These are phyloP conservation scores for Teratosphaeria gauchensis DNA, from an alignment of 2,329 filamentous ascomycete genomes.

Conservation along the genomic window DNA sequence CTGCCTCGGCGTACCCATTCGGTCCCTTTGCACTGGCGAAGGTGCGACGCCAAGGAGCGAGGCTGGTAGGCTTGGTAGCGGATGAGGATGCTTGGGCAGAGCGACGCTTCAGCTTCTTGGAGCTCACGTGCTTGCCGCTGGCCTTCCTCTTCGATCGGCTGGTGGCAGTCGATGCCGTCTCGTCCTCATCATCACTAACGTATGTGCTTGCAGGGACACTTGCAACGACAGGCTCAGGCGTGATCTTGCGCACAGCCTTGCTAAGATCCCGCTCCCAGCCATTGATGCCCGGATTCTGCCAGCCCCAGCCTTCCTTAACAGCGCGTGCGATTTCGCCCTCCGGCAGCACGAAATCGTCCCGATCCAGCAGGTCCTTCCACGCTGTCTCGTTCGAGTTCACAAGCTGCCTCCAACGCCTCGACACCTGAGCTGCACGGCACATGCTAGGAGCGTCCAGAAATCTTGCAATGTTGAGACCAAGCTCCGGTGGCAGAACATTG, in stretches of 20 bases:
- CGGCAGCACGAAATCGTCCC: slow-evolving; percentile 69
- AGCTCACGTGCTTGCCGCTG: slow-evolving; percentile 13
- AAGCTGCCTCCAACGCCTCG: slow-evolving; percentile 83
- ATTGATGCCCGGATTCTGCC: slow-evolving; percentile 68
- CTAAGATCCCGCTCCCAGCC: slow-evolving; percentile 77
- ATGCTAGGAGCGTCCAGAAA: slow-evolving; percentile 80
- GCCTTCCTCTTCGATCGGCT: slow-evolving; percentile 16
- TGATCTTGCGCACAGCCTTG: slow-evolving; percentile 28
- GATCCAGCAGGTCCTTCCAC: slow-evolving; percentile 87
- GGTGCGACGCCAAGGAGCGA: slow-evolving; percentile 34
- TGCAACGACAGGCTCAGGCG: slow-evolving; percentile 10
- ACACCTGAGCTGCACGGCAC: slow-evolving; percentile 84
- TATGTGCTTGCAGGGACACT: slow-evolving; percentile 2
- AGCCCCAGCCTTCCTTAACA: slow-evolving; percentile 89
- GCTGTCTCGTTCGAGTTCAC: slow-evolving; percentile 89
- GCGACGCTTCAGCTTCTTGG: slow-evolving; percentile 43
- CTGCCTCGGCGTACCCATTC: slow-evolving; percentile 74
- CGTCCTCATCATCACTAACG: slow-evolving; percentile 20
- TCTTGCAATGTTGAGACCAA: slow-evolving; percentile 77
- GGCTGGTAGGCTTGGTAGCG: slow-evolving; percentile 34
- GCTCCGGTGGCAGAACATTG: slow-evolving; percentile 69
- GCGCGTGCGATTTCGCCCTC: slow-evolving; percentile 76
- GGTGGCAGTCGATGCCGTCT: slow-evolving; percentile 19
- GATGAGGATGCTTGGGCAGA: slow-evolving; percentile 14
- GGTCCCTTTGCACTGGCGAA: slow-evolving; percentile 62